Evolutionary conservation across 139 green algal species (phyloP).

Genomic region (Astrephomene gubernaculifera): DNA sequence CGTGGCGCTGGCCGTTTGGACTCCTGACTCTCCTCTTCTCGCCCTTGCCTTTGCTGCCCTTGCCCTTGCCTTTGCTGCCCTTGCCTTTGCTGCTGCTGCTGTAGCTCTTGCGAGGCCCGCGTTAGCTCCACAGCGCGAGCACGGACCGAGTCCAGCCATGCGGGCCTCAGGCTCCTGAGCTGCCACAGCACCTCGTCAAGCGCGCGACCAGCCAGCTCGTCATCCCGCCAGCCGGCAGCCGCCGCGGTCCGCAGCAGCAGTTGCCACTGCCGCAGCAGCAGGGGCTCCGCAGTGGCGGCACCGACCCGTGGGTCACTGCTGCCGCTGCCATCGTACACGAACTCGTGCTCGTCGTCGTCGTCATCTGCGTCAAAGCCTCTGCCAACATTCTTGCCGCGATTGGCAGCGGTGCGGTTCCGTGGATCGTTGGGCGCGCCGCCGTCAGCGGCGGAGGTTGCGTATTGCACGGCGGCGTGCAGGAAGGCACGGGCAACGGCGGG

Average conservation of each 20-base stretch:
- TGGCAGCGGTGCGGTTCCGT: too few relatives aligned
- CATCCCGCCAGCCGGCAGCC: background rate
- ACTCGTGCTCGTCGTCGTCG: too few relatives aligned
- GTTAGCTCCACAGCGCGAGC: background rate
- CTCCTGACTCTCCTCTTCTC: too few relatives aligned
- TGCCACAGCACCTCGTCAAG: conserved; percentile 7
- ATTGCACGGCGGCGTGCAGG: background rate
- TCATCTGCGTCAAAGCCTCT: too few relatives aligned
- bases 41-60: too few relatives aligned
- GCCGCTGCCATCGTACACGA: background rate
- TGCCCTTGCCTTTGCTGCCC: too few relatives aligned
- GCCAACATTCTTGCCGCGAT: too few relatives aligned
- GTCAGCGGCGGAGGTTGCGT: conserved; percentile 14
- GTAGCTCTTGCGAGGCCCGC: too few relatives aligned
- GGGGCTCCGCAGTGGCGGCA: too few relatives aligned
- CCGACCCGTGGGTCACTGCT: background rate
- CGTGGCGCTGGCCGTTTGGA: too few relatives aligned
- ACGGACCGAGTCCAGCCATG: conserved; percentile 3
- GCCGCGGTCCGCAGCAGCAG: conserved; percentile 23
- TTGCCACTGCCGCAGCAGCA: conserved; percentile 25
- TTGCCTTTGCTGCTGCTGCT: background rate
- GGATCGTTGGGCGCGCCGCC: too few relatives aligned
- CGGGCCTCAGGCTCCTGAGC: background rate
- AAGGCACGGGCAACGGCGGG: background rate
- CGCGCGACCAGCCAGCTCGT: background rate